Conservation (phyloP, 2,329 filamentous ascomycete genomes). For the Rhinocladiella mackenziei region DNA sequence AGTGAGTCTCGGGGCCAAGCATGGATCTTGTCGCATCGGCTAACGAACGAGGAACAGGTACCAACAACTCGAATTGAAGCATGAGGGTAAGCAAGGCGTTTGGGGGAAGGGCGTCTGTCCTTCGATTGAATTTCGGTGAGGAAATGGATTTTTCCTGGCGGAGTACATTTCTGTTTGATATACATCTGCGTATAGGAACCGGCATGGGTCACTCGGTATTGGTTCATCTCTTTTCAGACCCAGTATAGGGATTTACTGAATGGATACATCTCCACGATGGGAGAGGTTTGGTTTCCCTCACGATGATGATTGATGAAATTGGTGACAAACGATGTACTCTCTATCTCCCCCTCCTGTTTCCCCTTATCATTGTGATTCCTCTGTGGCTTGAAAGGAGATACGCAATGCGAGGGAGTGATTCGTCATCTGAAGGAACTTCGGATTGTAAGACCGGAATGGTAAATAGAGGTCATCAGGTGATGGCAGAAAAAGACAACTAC, state of each 20-base stretch:
- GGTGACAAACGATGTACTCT: no score
- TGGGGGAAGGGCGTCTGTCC: constrained; percentile 74
- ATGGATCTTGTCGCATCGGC: not conserved
- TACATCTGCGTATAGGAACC: constrained; percentile 11
- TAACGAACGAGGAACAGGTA: constrained; percentile 55
- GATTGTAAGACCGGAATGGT: not conserved
- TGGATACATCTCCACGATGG: no score
- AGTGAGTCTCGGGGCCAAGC: constrained; percentile 56
- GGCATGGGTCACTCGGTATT: no score
- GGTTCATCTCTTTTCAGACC: no score
- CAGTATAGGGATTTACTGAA: not conserved
- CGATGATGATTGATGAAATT: no score
- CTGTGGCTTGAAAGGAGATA: no score
- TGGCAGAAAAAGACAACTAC: not conserved
- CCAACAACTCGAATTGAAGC: constrained; percentile 86
- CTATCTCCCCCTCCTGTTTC: no score
- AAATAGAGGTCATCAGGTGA: not conserved
- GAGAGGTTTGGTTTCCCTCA: no score
- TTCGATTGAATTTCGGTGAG: constrained; percentile 70
- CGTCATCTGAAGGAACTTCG: not conserved
- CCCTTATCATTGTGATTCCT: no score
- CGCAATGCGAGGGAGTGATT: no score
- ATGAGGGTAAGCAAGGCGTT: constrained; percentile 79
- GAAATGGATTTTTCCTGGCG: constrained; percentile 3
- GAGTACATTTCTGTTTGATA: not conserved